These are phyloP conservation scores for Leersia perrieri DNA, from an alignment of 176 grass and related monocot species.

Conservation along the genomic window DNA sequence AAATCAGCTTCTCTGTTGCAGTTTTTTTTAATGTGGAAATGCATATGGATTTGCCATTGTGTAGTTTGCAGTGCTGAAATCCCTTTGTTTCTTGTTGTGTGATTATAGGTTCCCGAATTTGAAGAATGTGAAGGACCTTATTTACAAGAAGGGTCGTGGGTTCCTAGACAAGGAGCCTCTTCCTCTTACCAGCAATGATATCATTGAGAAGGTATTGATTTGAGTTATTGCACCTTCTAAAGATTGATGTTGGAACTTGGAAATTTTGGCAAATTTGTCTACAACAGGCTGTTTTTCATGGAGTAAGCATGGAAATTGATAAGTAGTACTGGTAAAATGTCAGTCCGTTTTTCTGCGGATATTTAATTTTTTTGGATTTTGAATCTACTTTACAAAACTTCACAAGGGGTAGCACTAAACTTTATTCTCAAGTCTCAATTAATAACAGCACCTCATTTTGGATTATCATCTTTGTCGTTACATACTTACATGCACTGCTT, in stretches of 20 bases:
- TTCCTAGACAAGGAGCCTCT: slow-evolving; percentile 59
- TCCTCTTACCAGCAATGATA: slow-evolving; percentile 90
- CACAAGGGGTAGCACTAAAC: background rate
- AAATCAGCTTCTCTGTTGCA: background rate
- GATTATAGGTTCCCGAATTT: slow-evolving; percentile 63
- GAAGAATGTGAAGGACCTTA: slow-evolving; percentile 89
- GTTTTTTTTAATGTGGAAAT: background rate
- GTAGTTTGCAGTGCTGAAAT: background rate
- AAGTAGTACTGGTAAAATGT: background rate
- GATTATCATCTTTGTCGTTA: background rate
- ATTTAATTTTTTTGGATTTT: background rate
- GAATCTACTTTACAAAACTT: background rate
- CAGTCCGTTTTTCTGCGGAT: background rate
- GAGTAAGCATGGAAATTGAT: background rate
- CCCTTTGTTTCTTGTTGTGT: background rate
- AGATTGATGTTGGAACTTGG: background rate
- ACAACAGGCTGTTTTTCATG: background rate
- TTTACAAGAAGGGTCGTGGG: slow-evolving; percentile 83
- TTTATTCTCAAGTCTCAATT: background rate
- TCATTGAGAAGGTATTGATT: slow-evolving; percentile 91
- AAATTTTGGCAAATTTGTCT: background rate
- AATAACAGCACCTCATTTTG: background rate
- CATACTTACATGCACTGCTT: background rate
- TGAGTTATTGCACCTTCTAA: background rate
- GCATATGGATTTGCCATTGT: background rate